Base-by-base conservation (phyloP, 495 filamentous ascomycete species). In the Penicillium herquei region DNA sequence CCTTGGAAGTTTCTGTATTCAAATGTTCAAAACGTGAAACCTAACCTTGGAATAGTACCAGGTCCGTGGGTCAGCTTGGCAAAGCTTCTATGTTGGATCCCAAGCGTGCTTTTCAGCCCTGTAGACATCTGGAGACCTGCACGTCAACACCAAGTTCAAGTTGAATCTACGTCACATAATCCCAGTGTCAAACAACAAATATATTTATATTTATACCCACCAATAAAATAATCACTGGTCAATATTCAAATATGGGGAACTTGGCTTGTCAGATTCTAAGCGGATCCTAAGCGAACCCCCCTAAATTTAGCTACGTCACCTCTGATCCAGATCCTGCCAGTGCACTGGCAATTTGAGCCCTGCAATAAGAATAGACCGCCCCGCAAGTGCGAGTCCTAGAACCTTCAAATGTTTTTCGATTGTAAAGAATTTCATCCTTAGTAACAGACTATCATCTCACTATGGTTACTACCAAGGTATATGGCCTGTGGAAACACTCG, bases 381-480 rank as follows among this genome's bases (percentile, higher is more conserved):
- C 21, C 17, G 8, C 17, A 8, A 42, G 14, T 16, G n/a, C 21
- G 12, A 13, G 2, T 26, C 16, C n/a, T n/a, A n/a, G n/a, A n/a
- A n/a, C n/a, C 5, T 4, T 26, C 10, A 17, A n/a, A 9, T 42
- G 10, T 42, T 42, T 14, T 18, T 42, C 9, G 18, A 3, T 42
- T 26, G 21, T 26, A 26, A 26, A 4, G 4, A 26, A 26, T 26
- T 26, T 26, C 21, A 26, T 26, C 21, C 21, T 26, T 26, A n/a
- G n/a, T n/a, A 26, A 26, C 21, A 26, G 1, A 26, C 12, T 37
- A 13, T 37, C 34, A 13, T 32, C 13, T 49, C 16, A 35, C 8
- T 39, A 35, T 35, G 46, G 46, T 49, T 17, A 49, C 34, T 21
- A 37, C 34, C n/a, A 49, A 49, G 43, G 43, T 46, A 46, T 46